phyloP scores from a whole-genome alignment of 345 rosid species.

The Salix arbutifolia region DNA sequence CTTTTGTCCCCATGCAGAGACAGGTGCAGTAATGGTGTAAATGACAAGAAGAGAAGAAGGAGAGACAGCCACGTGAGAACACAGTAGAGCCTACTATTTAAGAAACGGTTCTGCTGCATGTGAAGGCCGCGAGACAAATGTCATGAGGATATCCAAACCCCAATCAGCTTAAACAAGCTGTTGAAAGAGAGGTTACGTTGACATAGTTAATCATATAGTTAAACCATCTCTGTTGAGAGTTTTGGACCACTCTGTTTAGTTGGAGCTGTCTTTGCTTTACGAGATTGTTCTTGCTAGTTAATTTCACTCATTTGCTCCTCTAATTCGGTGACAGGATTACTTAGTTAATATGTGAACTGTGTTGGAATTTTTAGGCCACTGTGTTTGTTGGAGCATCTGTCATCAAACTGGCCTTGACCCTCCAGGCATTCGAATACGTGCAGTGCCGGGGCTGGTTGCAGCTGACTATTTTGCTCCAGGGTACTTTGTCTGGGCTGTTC shows the following conservation, averaged over 20 bases:
- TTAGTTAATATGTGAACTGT: neutral
- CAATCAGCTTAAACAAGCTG: too few species aligned
- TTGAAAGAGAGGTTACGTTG: neutral
- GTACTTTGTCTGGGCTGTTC: constrained; percentile 68
- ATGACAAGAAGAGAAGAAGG: too few species aligned
- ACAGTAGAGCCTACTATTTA: too few species aligned
- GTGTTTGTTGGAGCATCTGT: constrained; percentile 74
- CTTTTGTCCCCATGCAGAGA: too few species aligned
- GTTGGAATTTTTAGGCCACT: constrained; percentile 41
- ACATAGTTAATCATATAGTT: neutral
- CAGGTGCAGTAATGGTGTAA: too few species aligned
- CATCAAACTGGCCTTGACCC: constrained; percentile 81
- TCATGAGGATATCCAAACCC: too few species aligned
- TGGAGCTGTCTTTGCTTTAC: neutral
- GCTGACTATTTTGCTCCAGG: constrained; percentile 59
- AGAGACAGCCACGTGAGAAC: too few species aligned
- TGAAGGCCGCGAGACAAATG: too few species aligned
- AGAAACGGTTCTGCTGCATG: too few species aligned
- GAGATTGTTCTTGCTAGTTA: neutral
- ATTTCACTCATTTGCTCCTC: neutral
- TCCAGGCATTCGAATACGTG: constrained; percentile 56
- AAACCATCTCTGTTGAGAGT: neutral
- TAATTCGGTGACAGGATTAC: neutral
- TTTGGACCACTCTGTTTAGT: neutral
- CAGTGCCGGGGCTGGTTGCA: constrained; percentile 54